Evolutionary conservation across 1,139 yeast genomes (phyloP).

Genomic region (Geotrichum siamense): DNA sequence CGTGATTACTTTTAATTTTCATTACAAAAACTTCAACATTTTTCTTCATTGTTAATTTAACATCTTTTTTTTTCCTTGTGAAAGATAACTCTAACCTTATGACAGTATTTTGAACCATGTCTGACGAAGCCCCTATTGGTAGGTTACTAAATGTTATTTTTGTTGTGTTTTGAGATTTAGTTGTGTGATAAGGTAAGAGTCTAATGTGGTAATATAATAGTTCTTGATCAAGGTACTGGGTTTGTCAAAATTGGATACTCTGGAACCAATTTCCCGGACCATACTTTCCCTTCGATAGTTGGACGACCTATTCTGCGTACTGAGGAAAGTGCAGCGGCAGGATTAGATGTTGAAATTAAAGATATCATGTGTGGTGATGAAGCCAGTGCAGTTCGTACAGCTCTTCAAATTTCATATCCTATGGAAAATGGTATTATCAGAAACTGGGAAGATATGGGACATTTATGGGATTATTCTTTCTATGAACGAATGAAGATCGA

Average conservation of each 20-base stretch:
- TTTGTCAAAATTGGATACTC: constrained; percentile 84
- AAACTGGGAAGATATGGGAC: constrained; percentile 99
- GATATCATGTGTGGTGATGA: constrained; percentile 98
- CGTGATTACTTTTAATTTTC: no score
- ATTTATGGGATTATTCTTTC: constrained; percentile 96
- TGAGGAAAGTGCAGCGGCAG: constrained; percentile 61
- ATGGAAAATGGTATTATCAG: constrained; percentile 98
- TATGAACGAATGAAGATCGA: constrained; percentile 79
- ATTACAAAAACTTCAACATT: no score
- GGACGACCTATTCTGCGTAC: constrained; percentile 97
- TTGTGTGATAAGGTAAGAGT: not conserved
- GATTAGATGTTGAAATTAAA: constrained; percentile 44
- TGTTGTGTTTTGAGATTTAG: not conserved
- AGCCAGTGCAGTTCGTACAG: constrained; percentile 84
- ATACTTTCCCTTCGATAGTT: constrained; percentile 96
- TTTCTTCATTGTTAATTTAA: no score
- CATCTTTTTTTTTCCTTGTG: no score
- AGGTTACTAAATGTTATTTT: no score
- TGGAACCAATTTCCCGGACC: constrained; percentile 95
- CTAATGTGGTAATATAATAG: constrained; percentile 35
- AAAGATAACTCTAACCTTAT: no score
- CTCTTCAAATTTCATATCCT: constrained; percentile 87
- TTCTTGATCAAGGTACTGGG: constrained; percentile 99
- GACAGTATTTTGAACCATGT: no score
- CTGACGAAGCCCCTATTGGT: constrained; percentile 20